Conservation (phyloP, 306 rosid species). For the Castanea mollissima region DNA sequence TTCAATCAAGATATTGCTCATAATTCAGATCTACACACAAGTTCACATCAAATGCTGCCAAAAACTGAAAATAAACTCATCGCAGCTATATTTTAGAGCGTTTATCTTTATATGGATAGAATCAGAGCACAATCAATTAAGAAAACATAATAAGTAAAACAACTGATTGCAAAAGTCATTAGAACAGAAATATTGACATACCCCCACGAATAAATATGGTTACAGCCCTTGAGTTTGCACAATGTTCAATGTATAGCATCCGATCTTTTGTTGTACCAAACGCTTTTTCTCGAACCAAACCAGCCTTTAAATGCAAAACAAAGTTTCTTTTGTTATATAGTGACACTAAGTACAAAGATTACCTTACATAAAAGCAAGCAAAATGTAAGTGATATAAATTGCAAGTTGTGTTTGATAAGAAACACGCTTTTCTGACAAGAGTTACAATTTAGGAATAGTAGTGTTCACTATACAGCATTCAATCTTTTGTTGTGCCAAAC, state of each 20-base stretch:
- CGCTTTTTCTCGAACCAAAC: slow-evolving; percentile 86
- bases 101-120: background rate
- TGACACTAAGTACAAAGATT: background rate
- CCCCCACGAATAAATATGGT: slow-evolving; percentile 95
- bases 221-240: slow-evolving; percentile 97
- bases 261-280: slow-evolving; percentile 98
- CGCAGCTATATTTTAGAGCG: background rate
- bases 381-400: background rate
- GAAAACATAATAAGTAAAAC: background rate
- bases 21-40: background rate
- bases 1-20: background rate
- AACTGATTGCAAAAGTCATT: background rate
- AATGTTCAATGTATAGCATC: slow-evolving; percentile 93
- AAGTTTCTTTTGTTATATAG: background rate
- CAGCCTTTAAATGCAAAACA: slow-evolving; percentile 57
- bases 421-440: background rate
- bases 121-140: background rate
- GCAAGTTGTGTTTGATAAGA: background rate
- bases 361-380: background rate
- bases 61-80: background rate
- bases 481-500: slow-evolving; percentile 94
- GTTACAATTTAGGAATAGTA: background rate
- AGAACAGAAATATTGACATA: slow-evolving; percentile 25
- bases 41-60: background rate
- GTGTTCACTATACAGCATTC: slow-evolving; percentile 93